Evolutionary conservation across 805 yeast genomes (phyloP), one percentile per base, ranked within the genome.

Genomic region (Wickerhamomyces sydowiorum): DNA sequence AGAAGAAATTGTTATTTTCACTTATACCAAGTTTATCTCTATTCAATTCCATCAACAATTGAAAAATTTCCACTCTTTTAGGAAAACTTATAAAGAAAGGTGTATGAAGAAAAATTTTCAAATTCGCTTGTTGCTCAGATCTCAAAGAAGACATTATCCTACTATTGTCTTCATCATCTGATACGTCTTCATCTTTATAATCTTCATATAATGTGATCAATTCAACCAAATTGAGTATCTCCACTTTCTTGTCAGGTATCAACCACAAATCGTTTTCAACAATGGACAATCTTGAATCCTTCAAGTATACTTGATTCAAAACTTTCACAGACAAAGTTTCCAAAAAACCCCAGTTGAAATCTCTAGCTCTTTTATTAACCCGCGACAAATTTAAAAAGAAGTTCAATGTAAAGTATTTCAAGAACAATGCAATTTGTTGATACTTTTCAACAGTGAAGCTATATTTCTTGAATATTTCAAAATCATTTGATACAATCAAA

Each of bases 31-130:
- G 39, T 30, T 58, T 41, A 29, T 56, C 56, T 45, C 68, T 66
- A 53, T 88, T 95, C 10, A 67, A 47, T 4, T 69, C 72, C 29
- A 86, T 75, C 42, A 87, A 67, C 10, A 67, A 59, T 46, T 84
- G 86, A 56, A 91, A 86, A 1, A 86, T 67, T 38, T 72, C 73
- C 0, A 87, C 96, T 37, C 99, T 69, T 27, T 76, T 73, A 20
- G 73, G 72, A 59, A 91, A 91, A 0, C 86, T 78, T 7, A 91
- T 69, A 65, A 89, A 82, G 56, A 86, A 91, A 3, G 98, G 96
- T 3, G 82, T 65, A 39, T 76, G 72, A 1, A 74, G 67, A 36
- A 86, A 68, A 0, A 90, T 65, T 36, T 75, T 77, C 19, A 75
- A 48, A 45, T 67, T 74, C 1, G 55, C 52, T 18, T 51, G 54